Conservation (phyloP, 1,139 yeast genomes). For the Yamadazyma pseudoaaseri region DNA sequence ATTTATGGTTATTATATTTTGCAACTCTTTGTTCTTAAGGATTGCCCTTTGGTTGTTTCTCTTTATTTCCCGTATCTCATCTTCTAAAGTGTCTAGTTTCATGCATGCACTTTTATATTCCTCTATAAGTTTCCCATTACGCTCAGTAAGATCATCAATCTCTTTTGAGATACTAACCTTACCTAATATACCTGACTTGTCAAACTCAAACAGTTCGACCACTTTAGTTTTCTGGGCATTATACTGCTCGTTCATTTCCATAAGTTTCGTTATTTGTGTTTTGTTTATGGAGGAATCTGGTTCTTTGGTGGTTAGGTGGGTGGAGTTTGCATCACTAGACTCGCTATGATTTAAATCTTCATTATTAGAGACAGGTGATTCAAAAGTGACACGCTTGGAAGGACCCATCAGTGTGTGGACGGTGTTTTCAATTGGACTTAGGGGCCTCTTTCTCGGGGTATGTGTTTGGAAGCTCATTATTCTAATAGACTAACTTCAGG, state of each 20-base stretch:
- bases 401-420: not conserved
- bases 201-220: constrained; percentile 2
- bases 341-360: too few species aligned
- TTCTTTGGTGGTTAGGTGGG: not conserved
- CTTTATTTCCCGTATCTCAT: constrained; percentile 22
- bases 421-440: constrained; percentile 10
- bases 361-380: constrained; percentile 1
- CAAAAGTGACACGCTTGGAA: constrained; percentile 1
- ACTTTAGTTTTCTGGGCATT: constrained; percentile 6
- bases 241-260: constrained; percentile 13
- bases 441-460: constrained; percentile 8
- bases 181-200: not conserved
- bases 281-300: constrained; percentile 9
- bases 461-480: not conserved
- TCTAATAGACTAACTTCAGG: not conserved
- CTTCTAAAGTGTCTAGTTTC: constrained; percentile 20
- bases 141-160: constrained; percentile 1
- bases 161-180: constrained; percentile 5
- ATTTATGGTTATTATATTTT: constrained; percentile 17
- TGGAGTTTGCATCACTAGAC: too few species aligned
- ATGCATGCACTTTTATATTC: constrained; percentile 16
- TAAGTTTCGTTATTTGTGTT: constrained; percentile 13
- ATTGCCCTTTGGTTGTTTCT: constrained; percentile 21
- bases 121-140: constrained; percentile 12
- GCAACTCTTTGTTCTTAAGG: constrained; percentile 20